Evolutionary conservation across 345 rosid genomes (phyloP), one percentile per base, ranked within the genome.

Genomic region (Crucihimalaya himalaica): DNA sequence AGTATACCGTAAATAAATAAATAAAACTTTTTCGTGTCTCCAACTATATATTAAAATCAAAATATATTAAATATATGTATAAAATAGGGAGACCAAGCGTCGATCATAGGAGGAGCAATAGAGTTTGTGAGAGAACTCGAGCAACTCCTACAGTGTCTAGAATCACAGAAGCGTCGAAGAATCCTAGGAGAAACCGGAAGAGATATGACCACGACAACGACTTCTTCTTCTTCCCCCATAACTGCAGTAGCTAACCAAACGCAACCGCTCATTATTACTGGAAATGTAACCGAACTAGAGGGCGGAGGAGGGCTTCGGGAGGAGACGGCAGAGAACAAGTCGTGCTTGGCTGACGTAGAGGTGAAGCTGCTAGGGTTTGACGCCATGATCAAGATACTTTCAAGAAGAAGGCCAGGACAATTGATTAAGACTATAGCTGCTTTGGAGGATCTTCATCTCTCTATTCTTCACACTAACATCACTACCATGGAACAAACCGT

Each of bases 401-500:
- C 91, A 0, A 82, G 96, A 81, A 92, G 99, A 82, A 88, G 99
- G 68, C 96, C 97, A 1, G 93, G 97, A 31, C 98, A 90, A 68
- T 75, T 95, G 18, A 79, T 88, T 23, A 86, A 84, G 66, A 80
- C 90, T 43, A 95, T 92, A 7, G 98, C 99, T 32, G 99, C 97
- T n/a, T 82, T 95, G 4, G 92, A 95, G 71, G 98, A 90, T 83
- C 82, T 95, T 82, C 93, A 88, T 81, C 90, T 95, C 71, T 92
- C 78, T 43, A 86, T 95, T 37, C 91, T 92, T 35, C 98, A 92
- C 73, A 88, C 96, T 76, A 95, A 90, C 78, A 95, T 95, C 73
- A 92, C 99, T 60, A 92, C 97, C 80, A 90, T 92, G 66, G 98
- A 92, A 65, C 98, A 92, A 79, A 95, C 97, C 11, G 98, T 95